Percentiles rank a stretch among this genome's conserved stretches.
These are phyloP conservation scores for Dryadomyces quercivorus DNA, from an alignment of 2,329 filamentous ascomycete genomes.

Conservation along the genomic window DNA sequence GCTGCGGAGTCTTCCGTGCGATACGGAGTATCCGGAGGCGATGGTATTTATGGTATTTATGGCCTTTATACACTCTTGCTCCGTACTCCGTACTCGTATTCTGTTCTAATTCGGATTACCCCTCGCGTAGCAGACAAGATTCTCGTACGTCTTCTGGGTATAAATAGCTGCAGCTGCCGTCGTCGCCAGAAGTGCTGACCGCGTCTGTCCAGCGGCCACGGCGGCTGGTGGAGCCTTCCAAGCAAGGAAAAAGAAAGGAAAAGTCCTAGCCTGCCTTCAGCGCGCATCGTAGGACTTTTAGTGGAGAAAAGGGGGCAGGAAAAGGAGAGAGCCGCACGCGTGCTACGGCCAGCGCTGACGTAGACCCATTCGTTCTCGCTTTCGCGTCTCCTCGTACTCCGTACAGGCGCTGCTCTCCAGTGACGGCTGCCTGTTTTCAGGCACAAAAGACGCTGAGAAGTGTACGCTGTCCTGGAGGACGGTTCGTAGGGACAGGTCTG, in stretches of 20 bases:
- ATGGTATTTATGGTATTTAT: too few species aligned
- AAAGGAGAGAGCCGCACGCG: not conserved
- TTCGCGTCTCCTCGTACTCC: not conserved
- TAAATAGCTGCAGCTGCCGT: not conserved
- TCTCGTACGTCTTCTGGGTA: not conserved
- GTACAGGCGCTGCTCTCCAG: too few species aligned
- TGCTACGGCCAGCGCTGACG: not conserved
- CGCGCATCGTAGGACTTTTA: slow-evolving; percentile 9
- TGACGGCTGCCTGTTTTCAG: too few species aligned
- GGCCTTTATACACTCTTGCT: not conserved
- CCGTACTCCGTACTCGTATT: not conserved
- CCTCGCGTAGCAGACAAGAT: too few species aligned
- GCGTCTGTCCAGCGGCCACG: not conserved
- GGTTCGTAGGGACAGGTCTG: too few species aligned
- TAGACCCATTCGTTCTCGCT: not conserved
- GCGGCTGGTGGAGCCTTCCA: not conserved
- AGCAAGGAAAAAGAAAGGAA: not conserved
- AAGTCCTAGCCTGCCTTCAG: slow-evolving; percentile 4
- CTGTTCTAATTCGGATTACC: not conserved
- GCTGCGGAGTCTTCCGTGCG: too few species aligned
- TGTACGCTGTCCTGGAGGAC: too few species aligned
- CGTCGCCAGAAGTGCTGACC: not conserved
- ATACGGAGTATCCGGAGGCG: too few species aligned
- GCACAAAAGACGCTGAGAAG: too few species aligned
- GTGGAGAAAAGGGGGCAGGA: slow-evolving; percentile 6